Evolutionary conservation across 148 eudicot genomes (phyloP).

Genomic region (Rhododendron griersonianum): DNA sequence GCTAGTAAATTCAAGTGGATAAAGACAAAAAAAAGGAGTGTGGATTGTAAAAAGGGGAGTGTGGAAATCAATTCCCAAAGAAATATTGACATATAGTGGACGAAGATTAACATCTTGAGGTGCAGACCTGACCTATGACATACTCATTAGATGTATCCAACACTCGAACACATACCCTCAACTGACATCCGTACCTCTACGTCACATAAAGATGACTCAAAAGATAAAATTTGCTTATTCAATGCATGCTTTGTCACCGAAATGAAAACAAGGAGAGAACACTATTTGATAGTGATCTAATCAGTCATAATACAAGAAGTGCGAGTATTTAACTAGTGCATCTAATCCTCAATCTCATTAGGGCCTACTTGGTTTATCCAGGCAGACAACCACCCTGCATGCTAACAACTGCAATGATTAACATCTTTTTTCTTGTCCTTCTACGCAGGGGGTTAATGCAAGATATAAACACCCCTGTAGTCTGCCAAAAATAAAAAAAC

Average conservation of each 20-base stretch:
- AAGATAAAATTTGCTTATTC: neutral
- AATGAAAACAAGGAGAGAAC: neutral
- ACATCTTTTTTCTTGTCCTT: neutral
- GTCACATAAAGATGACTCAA: neutral
- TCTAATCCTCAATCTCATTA: constrained; percentile 1
- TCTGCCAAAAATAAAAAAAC: neutral
- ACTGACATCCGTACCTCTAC: neutral
- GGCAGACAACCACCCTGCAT: neutral
- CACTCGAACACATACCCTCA: neutral
- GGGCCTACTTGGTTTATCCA: neutral
- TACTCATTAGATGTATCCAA: neutral
- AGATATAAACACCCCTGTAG: neutral
- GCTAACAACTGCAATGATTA: neutral
- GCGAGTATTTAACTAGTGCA: neutral
- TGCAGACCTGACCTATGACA: neutral
- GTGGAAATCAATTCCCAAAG: no score
- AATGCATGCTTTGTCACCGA: neutral
- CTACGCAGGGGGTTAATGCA: neutral
- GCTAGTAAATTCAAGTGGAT: no score
- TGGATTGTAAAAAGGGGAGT: no score
- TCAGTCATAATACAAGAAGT: neutral
- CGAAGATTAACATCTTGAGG: neutral
- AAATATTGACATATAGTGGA: neutral
- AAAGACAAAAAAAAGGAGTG: no score
- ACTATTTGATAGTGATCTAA: neutral